phyloP scores from a whole-genome alignment of 768 basidiomycete genomes.

The Inosperma sp. region DNA sequence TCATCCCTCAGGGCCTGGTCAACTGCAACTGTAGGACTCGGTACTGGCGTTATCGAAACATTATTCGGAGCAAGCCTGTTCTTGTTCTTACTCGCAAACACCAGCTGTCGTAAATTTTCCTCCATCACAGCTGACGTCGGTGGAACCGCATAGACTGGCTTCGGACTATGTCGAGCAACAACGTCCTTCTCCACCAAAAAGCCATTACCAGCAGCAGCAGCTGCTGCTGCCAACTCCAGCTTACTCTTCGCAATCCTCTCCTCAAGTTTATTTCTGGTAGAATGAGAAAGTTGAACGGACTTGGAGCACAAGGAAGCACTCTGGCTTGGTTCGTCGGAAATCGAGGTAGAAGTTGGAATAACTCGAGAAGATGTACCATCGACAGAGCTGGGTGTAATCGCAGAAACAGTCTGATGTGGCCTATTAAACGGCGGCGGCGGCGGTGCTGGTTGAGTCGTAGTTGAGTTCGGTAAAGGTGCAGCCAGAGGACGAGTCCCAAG shows the following conservation, averaged over 20 bases:
- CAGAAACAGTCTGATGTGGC: too few relatives aligned
- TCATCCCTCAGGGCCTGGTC: too few relatives aligned
- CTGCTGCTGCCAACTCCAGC: conserved; percentile 29
- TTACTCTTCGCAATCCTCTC: conserved; percentile 37
- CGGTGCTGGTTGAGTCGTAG: too few relatives aligned
- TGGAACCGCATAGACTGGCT: not conserved
- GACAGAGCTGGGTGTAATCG: too few relatives aligned
- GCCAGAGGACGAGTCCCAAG: too few relatives aligned
- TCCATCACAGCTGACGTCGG: conserved; percentile 31
- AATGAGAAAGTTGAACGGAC: conserved; percentile 34
- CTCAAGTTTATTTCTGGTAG: conserved; percentile 42
- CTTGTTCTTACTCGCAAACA: conserved; percentile 37
- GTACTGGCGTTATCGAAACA: too few relatives aligned
- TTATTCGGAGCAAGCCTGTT: conserved; percentile 14
- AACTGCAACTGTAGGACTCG: too few relatives aligned
- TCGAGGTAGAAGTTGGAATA: too few relatives aligned
- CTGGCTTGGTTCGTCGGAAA: not conserved
- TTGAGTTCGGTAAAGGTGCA: too few relatives aligned
- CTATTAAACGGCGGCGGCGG: too few relatives aligned
- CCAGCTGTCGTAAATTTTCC: conserved; percentile 35
- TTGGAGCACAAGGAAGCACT: not conserved
- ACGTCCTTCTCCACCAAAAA: not conserved
- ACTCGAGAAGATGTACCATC: too few relatives aligned
- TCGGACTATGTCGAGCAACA: not conserved
- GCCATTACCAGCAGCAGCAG: not conserved